phyloP scores from a whole-genome alignment of 257 asterid genomes.

The Scutellaria minor region DNA sequence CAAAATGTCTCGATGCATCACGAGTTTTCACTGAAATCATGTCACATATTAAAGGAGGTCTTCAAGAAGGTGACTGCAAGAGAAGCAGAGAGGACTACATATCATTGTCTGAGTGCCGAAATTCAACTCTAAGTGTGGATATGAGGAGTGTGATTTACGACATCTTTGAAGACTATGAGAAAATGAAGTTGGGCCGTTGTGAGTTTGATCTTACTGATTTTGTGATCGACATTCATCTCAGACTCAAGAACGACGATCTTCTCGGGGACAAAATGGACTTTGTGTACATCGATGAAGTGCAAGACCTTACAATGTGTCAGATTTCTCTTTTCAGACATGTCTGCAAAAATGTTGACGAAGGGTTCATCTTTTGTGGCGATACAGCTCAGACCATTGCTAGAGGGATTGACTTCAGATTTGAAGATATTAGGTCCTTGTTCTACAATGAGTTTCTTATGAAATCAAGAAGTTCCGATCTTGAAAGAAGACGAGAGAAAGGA shows the following conservation, averaged over 20 bases:
- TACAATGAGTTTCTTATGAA: constrained; percentile 55
- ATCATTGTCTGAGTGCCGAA: constrained; percentile 47
- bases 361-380: constrained; percentile 69
- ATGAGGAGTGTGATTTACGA: constrained; percentile 49
- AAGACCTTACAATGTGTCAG: constrained; percentile 68
- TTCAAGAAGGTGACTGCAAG: constrained; percentile 45
- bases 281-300: constrained; percentile 78
- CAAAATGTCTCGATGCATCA: constrained; percentile 56
- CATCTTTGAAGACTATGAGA: constrained; percentile 64
- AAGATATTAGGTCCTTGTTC: constrained; percentile 66
- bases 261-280: constrained; percentile 69
- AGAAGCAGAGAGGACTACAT: constrained; percentile 46
- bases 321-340: constrained; percentile 59
- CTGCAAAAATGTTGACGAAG: constrained; percentile 64
- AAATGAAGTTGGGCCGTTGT: constrained; percentile 53
- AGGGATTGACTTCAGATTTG: constrained; percentile 69
- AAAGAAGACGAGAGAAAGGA: constrained; percentile 51
- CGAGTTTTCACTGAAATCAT: constrained; percentile 64
- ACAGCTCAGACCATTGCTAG: constrained; percentile 76
- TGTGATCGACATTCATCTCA: constrained; percentile 57
- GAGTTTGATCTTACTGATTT: constrained; percentile 76
- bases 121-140: constrained; percentile 49
- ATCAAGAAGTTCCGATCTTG: constrained; percentile 25
- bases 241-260: constrained; percentile 44
- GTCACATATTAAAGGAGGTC: constrained; percentile 71